Base-by-base conservation (phyloP, 768 basidiomycete species). In the Panus rudis region DNA sequence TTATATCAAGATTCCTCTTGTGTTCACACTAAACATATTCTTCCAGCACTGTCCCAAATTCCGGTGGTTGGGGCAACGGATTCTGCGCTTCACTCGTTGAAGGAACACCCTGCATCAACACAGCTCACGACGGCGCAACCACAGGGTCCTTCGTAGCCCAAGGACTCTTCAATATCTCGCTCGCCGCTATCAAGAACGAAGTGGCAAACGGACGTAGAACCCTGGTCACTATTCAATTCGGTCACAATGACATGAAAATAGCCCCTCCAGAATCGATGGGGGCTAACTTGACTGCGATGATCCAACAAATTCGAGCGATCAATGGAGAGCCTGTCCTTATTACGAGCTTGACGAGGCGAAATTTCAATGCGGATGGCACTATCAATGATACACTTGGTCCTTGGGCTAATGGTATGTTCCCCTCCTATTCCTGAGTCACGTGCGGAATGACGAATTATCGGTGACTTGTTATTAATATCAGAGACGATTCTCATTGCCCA, bases 251-350 rank as follows among this genome's bases (percentile, higher is more conserved):
- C 39, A 41, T 42, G 53, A 54, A 54, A 46, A 66, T 71, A 35
- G 68, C 66, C 0, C 61, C 66, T 31, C 66, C 69, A 4, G 68
- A 64, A 44, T 68, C 66, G 0, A 70, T 70, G 69, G 67, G 67
- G 6, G 62, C 60, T 1, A 69, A 72, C 42, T 37, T 69, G 30
- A 70, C 69, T 13, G 50, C 50, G 6, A 69, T 68, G 67, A 62
- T 67, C 6, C 41, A 63, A 40, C 59, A 41, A 27, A 37, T 37
- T 20, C 35, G 35, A 11, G 35, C 35, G n/a, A n/a, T n/a, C n/a
- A n/a, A n/a, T n/a, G n/a, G n/a, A n/a, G n/a, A n/a, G n/a, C n/a
- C n/a, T n/a, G n/a, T n/a, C n/a, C n/a, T n/a, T n/a, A n/a, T n/a
- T n/a, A n/a, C n/a, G n/a, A n/a, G n/a, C n/a, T n/a, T n/a, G n/a